A percentile compares a stretch with the other conserved stretches of the same genome.
phyloP scores from a whole-genome alignment of 2,329 filamentous ascomycete genomes.

The Beauveria brongniartii region DNA sequence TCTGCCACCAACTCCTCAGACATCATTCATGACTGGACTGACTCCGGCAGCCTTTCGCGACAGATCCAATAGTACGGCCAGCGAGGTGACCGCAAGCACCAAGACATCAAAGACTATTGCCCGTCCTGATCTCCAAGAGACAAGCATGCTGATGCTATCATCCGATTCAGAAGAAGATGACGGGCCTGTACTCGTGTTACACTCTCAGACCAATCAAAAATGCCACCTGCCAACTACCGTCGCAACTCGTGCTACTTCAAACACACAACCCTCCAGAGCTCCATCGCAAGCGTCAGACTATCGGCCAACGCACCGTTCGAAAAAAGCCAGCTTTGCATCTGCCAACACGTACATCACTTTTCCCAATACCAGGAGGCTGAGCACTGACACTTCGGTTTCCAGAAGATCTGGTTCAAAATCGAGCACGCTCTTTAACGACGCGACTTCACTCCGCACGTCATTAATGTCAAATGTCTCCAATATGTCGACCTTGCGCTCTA shows the following conservation, averaged over 20 bases:
- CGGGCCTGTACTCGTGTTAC: neutral
- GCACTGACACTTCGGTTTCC: neutral
- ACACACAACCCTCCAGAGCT: neutral
- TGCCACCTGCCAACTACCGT: neutral
- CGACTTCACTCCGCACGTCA: neutral
- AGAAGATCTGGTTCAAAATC: constrained; percentile 16
- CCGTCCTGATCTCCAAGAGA: neutral
- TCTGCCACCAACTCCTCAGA: neutral
- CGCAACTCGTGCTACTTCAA: neutral
- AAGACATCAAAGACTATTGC: constrained; percentile 1
- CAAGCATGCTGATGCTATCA: constrained; percentile 6
- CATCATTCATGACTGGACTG: neutral
- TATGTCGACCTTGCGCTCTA: neutral
- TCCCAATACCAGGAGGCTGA: constrained; percentile 18
- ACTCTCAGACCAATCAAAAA: neutral
- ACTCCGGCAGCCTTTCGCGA: neutral
- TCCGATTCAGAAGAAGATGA: constrained; percentile 7
- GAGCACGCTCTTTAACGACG: constrained; percentile 15
- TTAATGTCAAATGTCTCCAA: neutral
- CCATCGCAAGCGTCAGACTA: neutral
- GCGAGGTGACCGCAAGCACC: neutral
- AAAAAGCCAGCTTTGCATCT: constrained; percentile 32
- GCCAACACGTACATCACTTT: constrained; percentile 36
- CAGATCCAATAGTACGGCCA: neutral
- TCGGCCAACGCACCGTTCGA: constrained; percentile 26